These are phyloP conservation scores for Conoideocrella luteorostrata DNA, from an alignment of 2,329 filamentous ascomycete species.

Conservation along the genomic window DNA sequence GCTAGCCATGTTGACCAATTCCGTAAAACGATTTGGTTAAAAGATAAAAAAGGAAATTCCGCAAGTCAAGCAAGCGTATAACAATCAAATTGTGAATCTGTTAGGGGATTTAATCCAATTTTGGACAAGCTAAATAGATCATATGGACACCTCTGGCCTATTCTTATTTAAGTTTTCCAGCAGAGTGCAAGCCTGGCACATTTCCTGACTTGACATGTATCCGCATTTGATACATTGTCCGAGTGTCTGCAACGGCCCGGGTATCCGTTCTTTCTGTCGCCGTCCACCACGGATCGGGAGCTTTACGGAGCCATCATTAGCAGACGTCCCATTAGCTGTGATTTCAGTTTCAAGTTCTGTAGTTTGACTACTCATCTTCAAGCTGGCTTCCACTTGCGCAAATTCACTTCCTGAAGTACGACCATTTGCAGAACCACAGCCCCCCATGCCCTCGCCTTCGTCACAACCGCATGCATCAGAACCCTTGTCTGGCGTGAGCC, in stretches of 20 bases:
- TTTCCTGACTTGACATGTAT: constrained; percentile 88
- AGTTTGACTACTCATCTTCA: constrained; percentile 16
- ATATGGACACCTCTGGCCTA: constrained; percentile 51
- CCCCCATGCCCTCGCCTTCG: constrained; percentile 43
- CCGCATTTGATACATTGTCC: constrained; percentile 83
- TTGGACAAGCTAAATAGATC: constrained; percentile 12
- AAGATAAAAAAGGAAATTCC: background rate
- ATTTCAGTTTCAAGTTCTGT: constrained; percentile 26
- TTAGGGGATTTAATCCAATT: background rate
- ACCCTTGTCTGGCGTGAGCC: constrained; percentile 45
- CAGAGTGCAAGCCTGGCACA: constrained; percentile 90
- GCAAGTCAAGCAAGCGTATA: background rate
- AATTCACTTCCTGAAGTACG: constrained; percentile 67
- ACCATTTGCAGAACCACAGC: constrained; percentile 64
- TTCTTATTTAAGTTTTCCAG: constrained; percentile 88
- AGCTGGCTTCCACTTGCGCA: constrained; percentile 65
- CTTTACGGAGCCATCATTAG: constrained; percentile 22
- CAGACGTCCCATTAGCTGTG: constrained; percentile 16
- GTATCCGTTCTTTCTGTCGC: constrained; percentile 20
- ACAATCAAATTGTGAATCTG: background rate
- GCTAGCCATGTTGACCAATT: constrained; percentile 1
- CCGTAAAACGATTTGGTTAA: background rate
- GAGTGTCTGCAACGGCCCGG: constrained; percentile 60
- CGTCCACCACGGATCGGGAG: constrained; percentile 26
- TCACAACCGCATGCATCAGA: constrained; percentile 30